These are phyloP conservation scores for Umbelopsis vinacea DNA, from an alignment of 192 early-diverging fungal species.

Conservation along the genomic window DNA sequence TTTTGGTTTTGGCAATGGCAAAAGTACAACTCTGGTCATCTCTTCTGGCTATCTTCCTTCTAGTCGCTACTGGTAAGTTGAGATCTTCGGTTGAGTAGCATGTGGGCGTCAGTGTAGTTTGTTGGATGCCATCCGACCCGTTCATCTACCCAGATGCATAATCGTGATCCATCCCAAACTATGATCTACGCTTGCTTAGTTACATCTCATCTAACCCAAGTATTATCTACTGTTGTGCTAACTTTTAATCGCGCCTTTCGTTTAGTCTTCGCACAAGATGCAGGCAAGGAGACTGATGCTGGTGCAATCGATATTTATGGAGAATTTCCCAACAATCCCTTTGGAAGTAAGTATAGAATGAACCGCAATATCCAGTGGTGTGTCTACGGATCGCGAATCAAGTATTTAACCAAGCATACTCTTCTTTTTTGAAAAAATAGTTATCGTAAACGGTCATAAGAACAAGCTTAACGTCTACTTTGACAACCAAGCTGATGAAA, in stretches of 20 bases:
- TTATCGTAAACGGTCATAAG: constrained; percentile 49
- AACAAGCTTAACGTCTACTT: constrained; percentile 44
- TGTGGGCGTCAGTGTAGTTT: neutral
- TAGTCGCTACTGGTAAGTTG: constrained; percentile 11
- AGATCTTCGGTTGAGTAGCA: neutral
- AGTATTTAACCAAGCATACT: neutral
- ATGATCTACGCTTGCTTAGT: too few relatives aligned
- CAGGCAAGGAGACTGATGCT: neutral
- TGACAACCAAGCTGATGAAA: constrained; percentile 42
- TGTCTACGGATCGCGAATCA: neutral
- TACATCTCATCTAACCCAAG: too few relatives aligned
- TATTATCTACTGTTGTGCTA: neutral
- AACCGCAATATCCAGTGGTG: neutral
- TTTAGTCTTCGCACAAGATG: constrained; percentile 17
- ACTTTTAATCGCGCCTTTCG: neutral
- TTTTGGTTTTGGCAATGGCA: constrained; percentile 16
- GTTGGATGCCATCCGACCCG: neutral
- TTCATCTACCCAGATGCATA: neutral
- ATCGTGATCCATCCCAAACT: neutral
- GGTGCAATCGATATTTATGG: constrained; percentile 22
- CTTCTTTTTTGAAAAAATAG: constrained; percentile 20
- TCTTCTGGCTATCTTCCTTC: constrained; percentile 5
- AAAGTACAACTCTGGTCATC: constrained; percentile 17
- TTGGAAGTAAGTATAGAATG: constrained; percentile 40
- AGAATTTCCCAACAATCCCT: constrained; percentile 47